Conservation (phyloP, 345 rosid genomes). For the Gossypioides kirkii region DNA sequence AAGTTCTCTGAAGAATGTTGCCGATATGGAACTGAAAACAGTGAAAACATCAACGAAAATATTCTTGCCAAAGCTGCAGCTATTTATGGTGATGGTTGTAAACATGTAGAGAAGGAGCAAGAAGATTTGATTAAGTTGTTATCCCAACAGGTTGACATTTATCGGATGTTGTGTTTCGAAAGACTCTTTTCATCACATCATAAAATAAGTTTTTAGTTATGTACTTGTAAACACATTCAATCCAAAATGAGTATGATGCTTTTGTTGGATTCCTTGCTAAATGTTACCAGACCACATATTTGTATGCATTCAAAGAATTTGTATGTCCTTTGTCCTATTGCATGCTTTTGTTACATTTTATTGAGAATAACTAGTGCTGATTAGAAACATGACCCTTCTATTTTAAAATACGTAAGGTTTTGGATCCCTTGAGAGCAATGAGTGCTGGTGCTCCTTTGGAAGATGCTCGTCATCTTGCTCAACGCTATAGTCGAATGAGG, state of each 20-base stretch:
- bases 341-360: not conserved
- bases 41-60: constrained; percentile 59
- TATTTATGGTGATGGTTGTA: constrained; percentile 83
- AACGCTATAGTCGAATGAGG: constrained; percentile 97
- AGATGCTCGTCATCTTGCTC: constrained; percentile 97
- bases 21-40: constrained; percentile 76
- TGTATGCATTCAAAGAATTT: constrained; percentile 9
- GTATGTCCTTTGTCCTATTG: not conserved
- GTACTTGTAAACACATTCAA: constrained; percentile 2
- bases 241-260: not conserved
- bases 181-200: not conserved
- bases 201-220: not conserved
- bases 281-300: not conserved
- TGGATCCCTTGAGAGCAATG: constrained; percentile 96
- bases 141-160: constrained; percentile 62
- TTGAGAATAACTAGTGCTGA: not conserved
- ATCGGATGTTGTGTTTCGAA: not conserved
- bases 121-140: constrained; percentile 69
- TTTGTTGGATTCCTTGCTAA: constrained; percentile 11
- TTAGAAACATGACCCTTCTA: not conserved
- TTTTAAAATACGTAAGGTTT: constrained; percentile 36
- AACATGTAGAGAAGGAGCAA: constrained; percentile 85
- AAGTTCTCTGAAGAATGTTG: constrained; percentile 85
- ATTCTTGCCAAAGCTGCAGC: constrained; percentile 86
- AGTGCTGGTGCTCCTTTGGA: constrained; percentile 63